These are phyloP conservation scores for Neocucurbitaria cava DNA, from an alignment of 2,329 filamentous ascomycete genomes.

Conservation along the genomic window DNA sequence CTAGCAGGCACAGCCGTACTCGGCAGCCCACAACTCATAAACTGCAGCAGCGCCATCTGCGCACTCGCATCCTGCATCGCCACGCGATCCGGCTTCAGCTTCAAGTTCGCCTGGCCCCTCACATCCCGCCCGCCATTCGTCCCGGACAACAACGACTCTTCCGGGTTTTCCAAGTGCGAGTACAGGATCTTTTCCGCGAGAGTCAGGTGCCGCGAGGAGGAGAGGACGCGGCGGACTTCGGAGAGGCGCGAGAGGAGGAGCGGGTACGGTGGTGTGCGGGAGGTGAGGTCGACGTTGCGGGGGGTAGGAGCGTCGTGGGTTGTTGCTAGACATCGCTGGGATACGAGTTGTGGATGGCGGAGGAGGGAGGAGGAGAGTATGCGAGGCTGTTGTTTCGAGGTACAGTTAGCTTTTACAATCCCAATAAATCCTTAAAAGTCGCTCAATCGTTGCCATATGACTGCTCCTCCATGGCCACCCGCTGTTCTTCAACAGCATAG, in stretches of 20 bases:
- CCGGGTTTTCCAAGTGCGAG: conserved; percentile 87
- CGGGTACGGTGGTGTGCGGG: conserved; percentile 78
- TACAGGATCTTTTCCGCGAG: conserved; percentile 98
- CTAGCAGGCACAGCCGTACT: conserved; percentile 92
- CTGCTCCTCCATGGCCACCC: too few species aligned
- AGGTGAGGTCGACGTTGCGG: conserved; percentile 51
- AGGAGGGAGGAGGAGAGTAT: conserved; percentile 24
- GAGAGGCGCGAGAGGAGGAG: conserved; percentile 80
- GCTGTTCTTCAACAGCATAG: too few species aligned
- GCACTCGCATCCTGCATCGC: conserved; percentile 99
- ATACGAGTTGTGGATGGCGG: conserved; percentile 15
- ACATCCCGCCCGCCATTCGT: conserved; percentile 86
- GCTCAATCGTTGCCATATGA: too few species aligned
- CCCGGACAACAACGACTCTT: conserved; percentile 82
- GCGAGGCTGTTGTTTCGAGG: conserved; percentile 36
- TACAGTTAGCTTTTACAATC: too few species aligned
- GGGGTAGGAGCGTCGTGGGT: conserved; percentile 33
- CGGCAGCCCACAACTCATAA: conserved; percentile 94
- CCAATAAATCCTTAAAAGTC: too few species aligned
- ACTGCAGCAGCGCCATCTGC: conserved; percentile 97
- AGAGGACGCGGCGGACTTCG: conserved; percentile 77
- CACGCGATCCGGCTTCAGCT: conserved; percentile 95
- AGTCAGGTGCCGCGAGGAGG: conserved; percentile 70
- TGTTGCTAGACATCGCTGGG: conserved; percentile 43
- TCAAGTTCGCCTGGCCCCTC: conserved; percentile 87